Evolutionary conservation across 495 filamentous ascomycete species (phyloP), one percentile per base, ranked within the genome.

Genomic region (Cudoniella acicularis): DNA sequence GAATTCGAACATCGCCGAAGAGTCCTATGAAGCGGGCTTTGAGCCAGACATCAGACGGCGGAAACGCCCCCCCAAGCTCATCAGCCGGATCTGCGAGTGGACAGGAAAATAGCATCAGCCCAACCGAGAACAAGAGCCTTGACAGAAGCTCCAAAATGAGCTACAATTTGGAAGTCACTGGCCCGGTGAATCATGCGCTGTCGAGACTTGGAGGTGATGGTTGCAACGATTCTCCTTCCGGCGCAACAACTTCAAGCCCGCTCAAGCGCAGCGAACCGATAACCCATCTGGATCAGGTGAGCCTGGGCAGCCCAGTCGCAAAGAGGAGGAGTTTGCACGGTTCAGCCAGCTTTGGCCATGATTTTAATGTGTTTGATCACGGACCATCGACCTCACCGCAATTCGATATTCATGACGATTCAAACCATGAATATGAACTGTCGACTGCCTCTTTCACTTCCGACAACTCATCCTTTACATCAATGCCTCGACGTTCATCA

Each of bases 251-350:
- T 48, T 85, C 87, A 25, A 97, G 93, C 68, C 94, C 94, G 0
- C 73, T 98, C 46, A 98, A 98, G 74, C 84, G 95, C 49, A 95
- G 85, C 64, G 94, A 98, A 71, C 87, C 88, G 4, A 87, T 87
- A 13, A 94, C 96, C 88, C 89, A 89, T 65, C 70, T 95, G 13
- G 93, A 95, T 61, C 85, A 87, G 50, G 74, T 84, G 16, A 83
- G 78, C 57, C 76, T 87, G n/a, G 90, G 87, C 36, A 96, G 89
- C 63, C 91, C 92, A 1, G 87, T 90, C 20, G 84, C 89, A 11
- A 97, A 97, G 77, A 79, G 92, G 47, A 83, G 92, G 57, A 96
- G 91, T 68, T 73, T 93, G 36, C 89, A 94, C 63, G 84, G 84
- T 11, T 75, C 78, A 10, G 75, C 83, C 0, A 82, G 74, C 49